Evolutionary conservation across 2,329 filamentous ascomycete genomes (phyloP).

Genomic region (Hypoxylon sp.): DNA sequence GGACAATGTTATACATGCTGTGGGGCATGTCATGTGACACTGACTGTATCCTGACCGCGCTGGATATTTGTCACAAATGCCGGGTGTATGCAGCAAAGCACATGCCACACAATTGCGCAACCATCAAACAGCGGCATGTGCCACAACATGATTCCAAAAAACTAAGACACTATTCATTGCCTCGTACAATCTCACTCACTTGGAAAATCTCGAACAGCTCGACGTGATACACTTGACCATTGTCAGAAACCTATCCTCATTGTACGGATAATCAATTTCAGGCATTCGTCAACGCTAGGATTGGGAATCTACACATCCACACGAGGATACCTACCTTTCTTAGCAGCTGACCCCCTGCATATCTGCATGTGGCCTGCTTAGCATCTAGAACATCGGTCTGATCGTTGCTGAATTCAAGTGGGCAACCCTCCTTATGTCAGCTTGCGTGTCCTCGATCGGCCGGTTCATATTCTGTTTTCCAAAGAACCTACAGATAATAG

Average conservation of each 20-base stretch:
- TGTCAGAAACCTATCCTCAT: constrained; percentile 6
- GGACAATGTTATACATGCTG: too few relatives aligned
- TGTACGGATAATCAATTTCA: constrained; percentile 9
- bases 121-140: constrained; percentile 36
- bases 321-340: constrained; percentile 39
- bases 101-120: constrained; percentile 33
- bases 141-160: constrained; percentile 27
- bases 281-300: neutral
- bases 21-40: too few relatives aligned
- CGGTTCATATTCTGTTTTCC: constrained; percentile 27
- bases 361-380: constrained; percentile 36
- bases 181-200: constrained; percentile 19
- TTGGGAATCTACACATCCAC: constrained; percentile 12
- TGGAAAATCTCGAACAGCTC: constrained; percentile 27
- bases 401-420: constrained; percentile 19
- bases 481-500: constrained; percentile 32
- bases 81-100: constrained; percentile 38
- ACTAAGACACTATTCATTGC: constrained; percentile 17
- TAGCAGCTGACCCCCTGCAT: constrained; percentile 39
- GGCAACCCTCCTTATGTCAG: constrained; percentile 30
- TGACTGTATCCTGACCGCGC: neutral
- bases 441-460: constrained; percentile 32
- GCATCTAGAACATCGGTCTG: constrained; percentile 41
- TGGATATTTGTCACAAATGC: constrained; percentile 24
- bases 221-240: constrained; percentile 22